These are phyloP conservation scores for Monosporascus sp. DNA, from an alignment of 2,329 filamentous ascomycete species.

Conservation along the genomic window DNA sequence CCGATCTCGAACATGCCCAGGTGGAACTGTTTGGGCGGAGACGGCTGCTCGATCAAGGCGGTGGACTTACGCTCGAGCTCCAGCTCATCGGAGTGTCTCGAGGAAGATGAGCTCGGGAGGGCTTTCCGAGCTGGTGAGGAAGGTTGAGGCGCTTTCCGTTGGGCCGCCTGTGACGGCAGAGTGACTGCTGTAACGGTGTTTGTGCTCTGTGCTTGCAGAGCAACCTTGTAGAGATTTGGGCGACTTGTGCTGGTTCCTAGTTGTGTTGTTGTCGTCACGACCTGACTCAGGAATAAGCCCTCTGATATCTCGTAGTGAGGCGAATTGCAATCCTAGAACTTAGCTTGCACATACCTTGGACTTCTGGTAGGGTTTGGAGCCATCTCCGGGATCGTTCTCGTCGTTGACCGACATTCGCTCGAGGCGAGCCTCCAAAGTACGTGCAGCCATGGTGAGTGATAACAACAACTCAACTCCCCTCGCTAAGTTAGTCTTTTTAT, in stretches of 20 bases:
- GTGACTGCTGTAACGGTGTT: slow-evolving; percentile 59
- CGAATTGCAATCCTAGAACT: too few relatives aligned
- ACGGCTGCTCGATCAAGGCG: slow-evolving; percentile 51
- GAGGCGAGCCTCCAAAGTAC: slow-evolving; percentile 78
- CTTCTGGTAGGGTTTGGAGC: slow-evolving; percentile 58
- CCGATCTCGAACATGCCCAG: slow-evolving; percentile 94
- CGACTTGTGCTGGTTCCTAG: slow-evolving; percentile 53
- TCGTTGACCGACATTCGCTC: slow-evolving; percentile 87
- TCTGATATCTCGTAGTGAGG: too few relatives aligned
- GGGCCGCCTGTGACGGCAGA: slow-evolving; percentile 60
- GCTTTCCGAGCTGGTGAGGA: slow-evolving; percentile 50
- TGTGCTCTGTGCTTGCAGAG: slow-evolving; percentile 71
- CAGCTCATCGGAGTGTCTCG: slow-evolving; percentile 38
- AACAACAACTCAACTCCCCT: slow-evolving; percentile 64
- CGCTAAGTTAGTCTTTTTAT: slow-evolving; percentile 41
- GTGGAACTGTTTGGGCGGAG: slow-evolving; percentile 63
- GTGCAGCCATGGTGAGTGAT: slow-evolving; percentile 56
- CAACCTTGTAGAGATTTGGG: slow-evolving; percentile 80
- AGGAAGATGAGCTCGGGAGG: slow-evolving; percentile 29
- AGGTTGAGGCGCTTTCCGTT: slow-evolving; percentile 41
- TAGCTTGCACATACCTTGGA: slow-evolving; percentile 57
- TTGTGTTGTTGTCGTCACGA: slow-evolving; percentile 37
- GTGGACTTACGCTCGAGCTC: slow-evolving; percentile 45
- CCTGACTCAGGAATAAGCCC: slow-evolving; percentile 30
- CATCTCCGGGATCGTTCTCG: slow-evolving; percentile 65